Base-by-base conservation (phyloP, 352 stramenopile species). In the Phytophthora aleatoria region DNA sequence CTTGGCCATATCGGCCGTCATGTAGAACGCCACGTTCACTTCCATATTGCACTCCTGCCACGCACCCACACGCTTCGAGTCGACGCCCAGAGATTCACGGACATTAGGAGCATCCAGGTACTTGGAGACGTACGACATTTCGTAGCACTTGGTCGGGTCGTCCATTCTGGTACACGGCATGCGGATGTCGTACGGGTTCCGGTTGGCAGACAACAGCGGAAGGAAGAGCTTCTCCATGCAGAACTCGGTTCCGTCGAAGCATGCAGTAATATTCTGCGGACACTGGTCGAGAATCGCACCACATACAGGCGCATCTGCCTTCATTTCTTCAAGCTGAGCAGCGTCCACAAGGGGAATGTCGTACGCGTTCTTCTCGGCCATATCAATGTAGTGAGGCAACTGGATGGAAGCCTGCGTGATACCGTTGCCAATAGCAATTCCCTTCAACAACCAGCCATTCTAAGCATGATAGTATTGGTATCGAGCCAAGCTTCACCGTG, bases 21-120 rank as follows among this genome's bases (percentile, higher is more conserved):
- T 50, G 27, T 63, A 75, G 66, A 99, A 98, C 6, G 85, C 85
- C 49, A 81, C 59, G 58, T 96, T 94, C 31, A 99, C 91, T 3
- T 92, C 62, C 71, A 90, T 91, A 74, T 98, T 98, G 80, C 95
- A 98, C 28, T 89, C 81, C 48, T 95, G 64, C 95, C 96, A 99
- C 38, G 64, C 31, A 24, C 59, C 50, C 1, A 85, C 67, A 20
- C 69, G 66, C 41, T 71, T 66, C 52, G 67, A 67, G 47, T 77
- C 65, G 1, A 87, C 77, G 26, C 68, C 67, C 8, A 87, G 56
- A 10, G 70, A 76, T 43, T 76, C 43, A 44, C 76, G 77, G 9
- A 85, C 75, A 11, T 78, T 76, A 0, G 67, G 52, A 10, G 52
- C 47, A 51, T 98, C 97, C 35, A 90, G 28, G 38, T 80, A 86